A percentile compares a stretch with the other conserved stretches of the same genome.
Evolutionary conservation across 495 filamentous ascomycete species (phyloP).

Genomic region (Friedmanniomyces endolithicus): DNA sequence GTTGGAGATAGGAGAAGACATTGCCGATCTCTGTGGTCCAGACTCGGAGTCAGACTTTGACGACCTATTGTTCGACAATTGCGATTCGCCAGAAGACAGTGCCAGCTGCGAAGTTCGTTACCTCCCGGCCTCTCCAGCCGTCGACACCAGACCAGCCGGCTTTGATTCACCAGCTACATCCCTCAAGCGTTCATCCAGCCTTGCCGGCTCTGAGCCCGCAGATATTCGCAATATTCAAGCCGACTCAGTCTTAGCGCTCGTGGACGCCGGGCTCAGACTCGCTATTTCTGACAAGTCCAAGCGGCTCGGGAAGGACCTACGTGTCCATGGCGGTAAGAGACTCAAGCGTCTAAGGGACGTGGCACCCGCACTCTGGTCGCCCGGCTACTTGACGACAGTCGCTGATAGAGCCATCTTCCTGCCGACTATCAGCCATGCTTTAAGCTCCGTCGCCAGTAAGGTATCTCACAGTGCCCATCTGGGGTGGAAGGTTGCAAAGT

Average conservation of each 20-base stretch:
- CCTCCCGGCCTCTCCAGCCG: too few relatives aligned
- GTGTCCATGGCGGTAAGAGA: constrained; percentile 9
- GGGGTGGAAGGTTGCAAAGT: too few relatives aligned
- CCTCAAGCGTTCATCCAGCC: too few relatives aligned
- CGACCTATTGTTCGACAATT: too few relatives aligned
- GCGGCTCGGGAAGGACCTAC: constrained; percentile 12
- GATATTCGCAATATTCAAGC: not conserved
- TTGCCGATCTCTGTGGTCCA: too few relatives aligned
- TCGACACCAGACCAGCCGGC: too few relatives aligned
- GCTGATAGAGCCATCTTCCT: constrained; percentile 23
- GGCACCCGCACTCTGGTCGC: constrained; percentile 24
- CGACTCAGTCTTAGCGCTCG: constrained; percentile 6
- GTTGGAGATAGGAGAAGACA: too few relatives aligned
- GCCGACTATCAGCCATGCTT: constrained; percentile 23
- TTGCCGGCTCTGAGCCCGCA: not conserved
- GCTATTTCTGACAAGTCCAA: constrained; percentile 15
- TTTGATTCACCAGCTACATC: too few relatives aligned
- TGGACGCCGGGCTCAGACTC: constrained; percentile 22
- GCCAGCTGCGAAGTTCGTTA: too few relatives aligned
- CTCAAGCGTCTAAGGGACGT: constrained; percentile 18
- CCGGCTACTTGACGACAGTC: constrained; percentile 20
- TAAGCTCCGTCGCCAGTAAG: not conserved
- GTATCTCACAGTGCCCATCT: too few relatives aligned
- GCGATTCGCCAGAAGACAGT: too few relatives aligned
- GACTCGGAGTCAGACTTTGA: too few relatives aligned